These are phyloP conservation scores for Hypoxylon sp. DNA, from an alignment of 2,329 filamentous ascomycete genomes.

Conservation along the genomic window DNA sequence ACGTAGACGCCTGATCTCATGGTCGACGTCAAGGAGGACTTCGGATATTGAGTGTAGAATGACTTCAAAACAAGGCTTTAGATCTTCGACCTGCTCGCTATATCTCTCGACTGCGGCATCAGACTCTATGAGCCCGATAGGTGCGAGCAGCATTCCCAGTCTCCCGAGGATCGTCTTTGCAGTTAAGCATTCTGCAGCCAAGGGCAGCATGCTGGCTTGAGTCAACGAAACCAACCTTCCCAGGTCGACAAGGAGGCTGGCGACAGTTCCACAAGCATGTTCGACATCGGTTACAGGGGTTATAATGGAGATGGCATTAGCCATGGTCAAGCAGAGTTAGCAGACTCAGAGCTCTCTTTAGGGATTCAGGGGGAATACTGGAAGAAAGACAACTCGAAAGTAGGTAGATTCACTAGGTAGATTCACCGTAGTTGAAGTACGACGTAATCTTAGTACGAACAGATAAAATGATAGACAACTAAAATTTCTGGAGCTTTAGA, in stretches of 20 bases:
- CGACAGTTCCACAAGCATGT: conserved; percentile 34
- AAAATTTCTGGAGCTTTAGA: too few relatives aligned
- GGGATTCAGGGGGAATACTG: not conserved
- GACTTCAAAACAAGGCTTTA: conserved; percentile 39
- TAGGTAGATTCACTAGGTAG: not conserved
- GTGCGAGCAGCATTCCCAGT: conserved; percentile 18
- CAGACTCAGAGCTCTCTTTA: not conserved
- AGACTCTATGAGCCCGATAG: not conserved
- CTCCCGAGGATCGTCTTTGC: conserved; percentile 27
- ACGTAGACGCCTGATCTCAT: conserved; percentile 36
- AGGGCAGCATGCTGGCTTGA: conserved; percentile 26
- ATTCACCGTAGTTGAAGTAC: not conserved
- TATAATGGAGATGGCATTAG: conserved; percentile 21
- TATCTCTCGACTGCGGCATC: conserved; percentile 2
- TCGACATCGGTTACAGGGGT: conserved; percentile 27
- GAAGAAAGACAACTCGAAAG: not conserved
- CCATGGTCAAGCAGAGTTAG: conserved; percentile 12
- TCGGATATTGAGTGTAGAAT: conserved; percentile 39
- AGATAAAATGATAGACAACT: not conserved
- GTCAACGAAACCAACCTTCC: conserved; percentile 24
- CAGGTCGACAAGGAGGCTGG: conserved; percentile 25
- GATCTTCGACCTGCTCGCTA: conserved; percentile 17
- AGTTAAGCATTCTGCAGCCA: conserved; percentile 37
- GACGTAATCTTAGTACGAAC: not conserved
- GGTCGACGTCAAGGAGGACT: conserved; percentile 37